A percentile compares a stretch with the other conserved stretches of the same genome.
These are phyloP conservation scores for Trichoderma endophyticum DNA, from an alignment of 2,329 filamentous ascomycete species.

Conservation along the genomic window DNA sequence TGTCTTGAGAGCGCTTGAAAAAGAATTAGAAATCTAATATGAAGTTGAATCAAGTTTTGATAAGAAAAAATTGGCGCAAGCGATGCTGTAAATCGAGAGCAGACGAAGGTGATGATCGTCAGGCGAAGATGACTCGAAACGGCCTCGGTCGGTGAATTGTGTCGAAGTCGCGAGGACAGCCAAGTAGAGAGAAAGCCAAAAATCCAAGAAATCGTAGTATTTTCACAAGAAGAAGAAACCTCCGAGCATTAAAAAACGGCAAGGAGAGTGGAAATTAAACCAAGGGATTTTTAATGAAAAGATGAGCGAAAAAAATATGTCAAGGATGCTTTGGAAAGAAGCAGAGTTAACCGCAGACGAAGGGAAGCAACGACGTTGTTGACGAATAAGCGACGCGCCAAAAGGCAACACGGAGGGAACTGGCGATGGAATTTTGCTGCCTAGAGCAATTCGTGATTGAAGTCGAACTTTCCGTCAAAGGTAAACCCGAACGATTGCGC, in stretches of 20 bases:
- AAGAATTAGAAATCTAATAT: constrained; percentile 19
- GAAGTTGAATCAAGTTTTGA: constrained; percentile 9
- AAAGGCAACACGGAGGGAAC: not conserved
- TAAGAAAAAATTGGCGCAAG: constrained; percentile 14
- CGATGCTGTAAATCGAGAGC: constrained; percentile 3
- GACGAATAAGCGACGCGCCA: constrained; percentile 1
- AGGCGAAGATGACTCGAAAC: not conserved
- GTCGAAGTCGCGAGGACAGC: constrained; percentile 3
- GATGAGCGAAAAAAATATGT: not conserved
- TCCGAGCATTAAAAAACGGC: not conserved
- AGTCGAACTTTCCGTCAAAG: constrained; percentile 10
- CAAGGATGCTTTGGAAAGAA: not conserved
- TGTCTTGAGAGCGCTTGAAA: not conserved
- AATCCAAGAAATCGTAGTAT: constrained; percentile 23
- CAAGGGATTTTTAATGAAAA: constrained; percentile 3
- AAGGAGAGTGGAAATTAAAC: constrained; percentile 10
- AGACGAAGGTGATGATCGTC: not conserved
- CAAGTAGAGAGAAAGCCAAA: constrained; percentile 17
- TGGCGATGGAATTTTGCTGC: not conserved
- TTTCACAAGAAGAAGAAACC: constrained; percentile 19
- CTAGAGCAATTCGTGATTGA: not conserved
- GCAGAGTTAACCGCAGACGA: not conserved
- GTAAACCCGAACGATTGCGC: not conserved
- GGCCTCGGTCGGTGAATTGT: not conserved
- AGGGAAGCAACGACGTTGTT: constrained; percentile 13